phyloP scores from a whole-genome alignment of 1,284 basidiomycete genomes.

The Microbotryum lychnidis-dioicae region DNA sequence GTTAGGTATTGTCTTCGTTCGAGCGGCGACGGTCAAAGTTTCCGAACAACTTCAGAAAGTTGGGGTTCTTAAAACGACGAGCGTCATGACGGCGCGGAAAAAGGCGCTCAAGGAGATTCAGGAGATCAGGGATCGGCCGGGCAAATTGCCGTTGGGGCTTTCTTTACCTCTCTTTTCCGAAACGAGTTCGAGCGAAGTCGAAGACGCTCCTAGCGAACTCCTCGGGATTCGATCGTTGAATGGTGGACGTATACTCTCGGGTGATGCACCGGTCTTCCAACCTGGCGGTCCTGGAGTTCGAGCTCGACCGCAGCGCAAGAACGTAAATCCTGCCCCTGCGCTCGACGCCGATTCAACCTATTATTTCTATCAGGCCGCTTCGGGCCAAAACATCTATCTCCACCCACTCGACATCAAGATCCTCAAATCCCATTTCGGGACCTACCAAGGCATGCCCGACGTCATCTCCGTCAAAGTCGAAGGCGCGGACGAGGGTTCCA shows the following conservation, averaged over 20 bases:
- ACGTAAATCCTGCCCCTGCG: conserved; percentile 65
- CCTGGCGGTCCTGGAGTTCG: neutral
- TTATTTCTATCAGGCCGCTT: conserved; percentile 91
- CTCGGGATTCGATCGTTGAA: conserved; percentile 8
- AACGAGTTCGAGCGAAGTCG: conserved; percentile 35
- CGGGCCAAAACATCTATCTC: conserved; percentile 83
- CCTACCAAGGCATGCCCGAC: conserved; percentile 77
- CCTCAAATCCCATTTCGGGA: conserved; percentile 71
- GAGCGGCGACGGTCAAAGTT: conserved; percentile 66
- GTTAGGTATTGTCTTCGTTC: conserved; percentile 69
- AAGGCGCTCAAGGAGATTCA: conserved; percentile 54
- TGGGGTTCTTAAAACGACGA: conserved; percentile 56
- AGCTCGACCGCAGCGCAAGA: conserved; percentile 51
- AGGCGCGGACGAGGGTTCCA: conserved; percentile 53
- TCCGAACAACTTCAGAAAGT: conserved; percentile 69
- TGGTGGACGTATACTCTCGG: neutral
- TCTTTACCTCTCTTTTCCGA: conserved; percentile 13
- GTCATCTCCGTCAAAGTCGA: conserved; percentile 70
- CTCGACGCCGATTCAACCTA: conserved; percentile 45
- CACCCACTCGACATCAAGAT: conserved; percentile 95
- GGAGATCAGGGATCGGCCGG: conserved; percentile 40
- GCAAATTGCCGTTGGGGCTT: conserved; percentile 6
- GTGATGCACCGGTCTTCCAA: no score
- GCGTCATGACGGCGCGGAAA: conserved; percentile 43
- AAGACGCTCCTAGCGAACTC: conserved; percentile 13